Base-by-base conservation (phyloP, 495 filamentous ascomycete species). In the Aspergillus steynii region DNA sequence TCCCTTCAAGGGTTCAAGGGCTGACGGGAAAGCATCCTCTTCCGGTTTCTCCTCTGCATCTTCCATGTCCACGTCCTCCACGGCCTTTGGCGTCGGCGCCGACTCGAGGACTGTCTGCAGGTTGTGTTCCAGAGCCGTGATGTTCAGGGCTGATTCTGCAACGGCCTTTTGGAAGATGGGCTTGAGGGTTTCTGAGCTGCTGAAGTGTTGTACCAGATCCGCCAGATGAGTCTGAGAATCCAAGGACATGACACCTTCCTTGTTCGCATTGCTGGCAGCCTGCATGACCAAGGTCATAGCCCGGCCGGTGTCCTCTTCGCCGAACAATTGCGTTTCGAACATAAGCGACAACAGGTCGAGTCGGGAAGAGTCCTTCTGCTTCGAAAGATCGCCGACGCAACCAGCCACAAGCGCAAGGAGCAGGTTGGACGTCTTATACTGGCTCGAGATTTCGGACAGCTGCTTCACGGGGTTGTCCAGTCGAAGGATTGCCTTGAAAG, bases 361-460 rank as follows among this genome's bases (percentile, higher is more conserved):
- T 15, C 80, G 84, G 7, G 74, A 74, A 12, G 74, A 65, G 62
- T 87, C 85, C 27, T 86, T 83, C 63, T 83, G 84, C 66, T 82
- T 87, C 26, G 81, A 71, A n/a, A 94, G 66, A 50, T 85, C 81
- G 28, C 84, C 83, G 8, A 94, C 69, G 46, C 88, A 79, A 25
- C 88, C 88, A 55, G 89, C 72, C 55, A 87, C 83, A 27, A 93
- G 72, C 1, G 91, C 90, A 67, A 92, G 86, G 7, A 88, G 81
- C 29, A 97, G 77, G 56, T 86, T 88, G 27, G 90, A 90, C 3
- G 92, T 82, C 32, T 83, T 81, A 61, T 90, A 88, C 63, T 87
- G 82, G 49, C 78, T 69, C 4, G 84, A 80, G 61, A 96, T 82
- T 29, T 87, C 81, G 5, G 82, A 61, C 3, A 97, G 72, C 10